These are phyloP conservation scores for Tetradesmus obliquus DNA, from an alignment of 139 green algal species.

Conservation along the genomic window DNA sequence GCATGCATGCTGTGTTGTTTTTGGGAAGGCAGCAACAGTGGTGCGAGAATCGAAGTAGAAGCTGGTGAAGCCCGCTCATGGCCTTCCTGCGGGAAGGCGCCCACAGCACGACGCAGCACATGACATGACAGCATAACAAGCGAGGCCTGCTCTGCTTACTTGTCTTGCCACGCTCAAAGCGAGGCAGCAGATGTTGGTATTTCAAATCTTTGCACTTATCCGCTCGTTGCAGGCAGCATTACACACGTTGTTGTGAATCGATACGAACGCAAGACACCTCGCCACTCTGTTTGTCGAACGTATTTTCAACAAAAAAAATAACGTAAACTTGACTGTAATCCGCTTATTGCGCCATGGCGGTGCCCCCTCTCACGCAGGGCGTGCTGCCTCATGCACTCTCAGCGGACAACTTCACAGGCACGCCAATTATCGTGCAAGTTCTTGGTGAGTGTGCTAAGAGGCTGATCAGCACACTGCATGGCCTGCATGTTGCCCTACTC, in stretches of 20 bases:
- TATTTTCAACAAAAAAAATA: neutral
- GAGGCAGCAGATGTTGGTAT: neutral
- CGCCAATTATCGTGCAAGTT: slow-evolving; percentile 30
- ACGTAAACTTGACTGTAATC: neutral
- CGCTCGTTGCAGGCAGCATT: neutral
- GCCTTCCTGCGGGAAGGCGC: too few species aligned
- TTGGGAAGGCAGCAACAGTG: too few species aligned
- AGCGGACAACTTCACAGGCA: neutral
- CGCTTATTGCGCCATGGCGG: neutral
- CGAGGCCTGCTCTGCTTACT: neutral
- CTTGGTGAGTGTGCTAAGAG: neutral
- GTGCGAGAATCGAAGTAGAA: too few species aligned
- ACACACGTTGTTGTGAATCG: neutral
- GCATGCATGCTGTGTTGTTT: too few species aligned
- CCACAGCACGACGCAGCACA: neutral
- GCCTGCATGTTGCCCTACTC: neutral
- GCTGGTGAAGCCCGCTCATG: too few species aligned
- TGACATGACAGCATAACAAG: neutral
- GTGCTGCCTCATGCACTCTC: slow-evolving; percentile 10
- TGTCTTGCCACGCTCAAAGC: neutral
- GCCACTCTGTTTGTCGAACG: neutral
- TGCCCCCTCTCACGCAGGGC: neutral
- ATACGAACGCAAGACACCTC: neutral
- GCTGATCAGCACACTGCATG: neutral
- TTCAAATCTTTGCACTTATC: neutral